phyloP scores from a whole-genome alignment of 768 basidiomycete genomes.

The Fomitopsis serialis region DNA sequence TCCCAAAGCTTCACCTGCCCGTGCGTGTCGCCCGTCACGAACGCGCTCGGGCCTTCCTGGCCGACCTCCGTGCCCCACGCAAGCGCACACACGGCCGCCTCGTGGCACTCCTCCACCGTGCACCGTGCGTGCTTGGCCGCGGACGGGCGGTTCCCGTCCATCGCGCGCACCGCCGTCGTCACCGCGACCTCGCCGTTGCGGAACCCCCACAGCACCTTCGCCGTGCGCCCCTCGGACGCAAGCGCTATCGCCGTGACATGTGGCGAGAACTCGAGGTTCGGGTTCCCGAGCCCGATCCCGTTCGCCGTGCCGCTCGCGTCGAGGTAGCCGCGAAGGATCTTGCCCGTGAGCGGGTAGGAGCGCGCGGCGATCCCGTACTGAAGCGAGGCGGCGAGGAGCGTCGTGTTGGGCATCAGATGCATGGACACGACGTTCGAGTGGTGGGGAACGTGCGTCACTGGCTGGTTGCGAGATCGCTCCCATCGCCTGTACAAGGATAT shows the following conservation, averaged over 20 bases:
- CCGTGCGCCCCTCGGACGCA: conserved; percentile 58
- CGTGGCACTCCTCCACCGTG: conserved; percentile 52
- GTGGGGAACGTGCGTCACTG: conserved; percentile 60
- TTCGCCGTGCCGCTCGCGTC: conserved; percentile 55
- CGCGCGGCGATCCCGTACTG: conserved; percentile 69
- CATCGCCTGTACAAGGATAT: conserved; percentile 48
- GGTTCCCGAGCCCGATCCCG: conserved; percentile 64
- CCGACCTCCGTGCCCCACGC: conserved; percentile 38
- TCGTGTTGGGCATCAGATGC: conserved; percentile 51
- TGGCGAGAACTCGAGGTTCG: conserved; percentile 69
- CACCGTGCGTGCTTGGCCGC: conserved; percentile 45
- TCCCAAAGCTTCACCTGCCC: conserved; percentile 76
- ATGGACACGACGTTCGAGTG: conserved; percentile 51
- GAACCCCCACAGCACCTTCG: conserved; percentile 71
- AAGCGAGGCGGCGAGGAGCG: conserved; percentile 58
- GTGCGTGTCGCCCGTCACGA: conserved; percentile 55
- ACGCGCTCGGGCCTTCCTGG: conserved; percentile 12
- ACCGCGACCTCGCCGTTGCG: conserved; percentile 62
- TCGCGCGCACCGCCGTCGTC: conserved; percentile 49
- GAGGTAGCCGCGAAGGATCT: conserved; percentile 63
- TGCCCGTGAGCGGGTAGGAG: conserved; percentile 65
- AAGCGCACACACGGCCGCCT: conserved; percentile 51
- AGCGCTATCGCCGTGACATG: conserved; percentile 57
- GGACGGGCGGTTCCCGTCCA: conserved; percentile 45
- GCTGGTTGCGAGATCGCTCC: conserved; percentile 55